Conservation (phyloP, 202 grass and related monocot species). For the Brachypodium distachyon region DNA sequence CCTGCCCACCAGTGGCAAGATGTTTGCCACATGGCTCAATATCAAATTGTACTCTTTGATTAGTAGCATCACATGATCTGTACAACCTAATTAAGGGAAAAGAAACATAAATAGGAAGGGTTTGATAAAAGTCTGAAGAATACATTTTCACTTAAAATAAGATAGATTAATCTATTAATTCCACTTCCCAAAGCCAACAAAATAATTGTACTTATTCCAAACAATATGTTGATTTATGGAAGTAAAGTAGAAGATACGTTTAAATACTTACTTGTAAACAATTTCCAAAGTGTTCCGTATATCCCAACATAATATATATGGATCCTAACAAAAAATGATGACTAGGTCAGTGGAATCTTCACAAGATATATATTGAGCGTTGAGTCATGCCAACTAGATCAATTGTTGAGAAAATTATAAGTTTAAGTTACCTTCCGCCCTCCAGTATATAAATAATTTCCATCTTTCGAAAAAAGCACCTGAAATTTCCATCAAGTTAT, state of each 20-base stretch:
- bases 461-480: constrained; percentile 94
- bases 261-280: constrained; percentile 86
- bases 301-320: constrained; percentile 99
- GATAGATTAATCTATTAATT: neutral
- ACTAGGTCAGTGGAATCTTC: neutral
- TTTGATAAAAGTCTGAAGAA: neutral
- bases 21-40: constrained; percentile 89
- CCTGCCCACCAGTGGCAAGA: constrained; percentile 88
- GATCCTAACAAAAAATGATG: constrained; percentile 55
- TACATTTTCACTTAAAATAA: neutral
- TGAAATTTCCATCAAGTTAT: constrained; percentile 30
- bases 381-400: constrained; percentile 11
- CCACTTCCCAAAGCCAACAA: constrained; percentile 9
- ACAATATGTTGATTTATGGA: neutral
- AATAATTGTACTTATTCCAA: neutral
- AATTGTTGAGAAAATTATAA: neutral
- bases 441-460: constrained; percentile 88
- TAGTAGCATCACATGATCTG: constrained; percentile 78
- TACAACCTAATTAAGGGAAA: constrained; percentile 58
- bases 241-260: neutral
- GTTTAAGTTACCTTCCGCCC: constrained; percentile 73
- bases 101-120: neutral
- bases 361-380: neutral
- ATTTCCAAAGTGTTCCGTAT: constrained; percentile 78
- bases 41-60: constrained; percentile 95